Evolutionary conservation across 2,329 filamentous ascomycete genomes (phyloP).

Genomic region (Setomelanomma holmii): DNA sequence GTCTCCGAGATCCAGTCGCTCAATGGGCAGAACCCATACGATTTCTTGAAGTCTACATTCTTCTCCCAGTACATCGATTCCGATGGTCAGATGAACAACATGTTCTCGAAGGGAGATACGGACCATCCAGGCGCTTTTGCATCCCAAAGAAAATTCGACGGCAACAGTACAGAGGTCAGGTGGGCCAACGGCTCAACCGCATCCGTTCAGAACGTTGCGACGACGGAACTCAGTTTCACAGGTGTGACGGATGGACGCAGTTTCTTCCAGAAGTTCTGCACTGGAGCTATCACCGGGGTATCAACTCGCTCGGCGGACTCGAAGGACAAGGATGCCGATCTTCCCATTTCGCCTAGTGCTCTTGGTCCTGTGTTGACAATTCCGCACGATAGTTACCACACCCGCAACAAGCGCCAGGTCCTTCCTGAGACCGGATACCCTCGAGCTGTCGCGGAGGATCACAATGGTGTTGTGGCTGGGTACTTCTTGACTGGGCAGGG

Average conservation of each 20-base stretch:
- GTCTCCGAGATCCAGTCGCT: constrained; percentile 37
- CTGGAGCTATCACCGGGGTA: constrained; percentile 13
- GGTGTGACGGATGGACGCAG: constrained; percentile 42
- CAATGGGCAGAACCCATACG: constrained; percentile 33
- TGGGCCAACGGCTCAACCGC: constrained; percentile 40
- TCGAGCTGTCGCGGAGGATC: constrained; percentile 16
- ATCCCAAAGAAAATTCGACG: constrained; percentile 25
- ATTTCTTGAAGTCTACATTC: constrained; percentile 27
- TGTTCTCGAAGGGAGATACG: constrained; percentile 34
- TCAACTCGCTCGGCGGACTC: constrained; percentile 4
- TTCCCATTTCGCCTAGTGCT: constrained; percentile 9
- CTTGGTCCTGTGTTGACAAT: constrained; percentile 28
- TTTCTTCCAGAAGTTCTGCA: constrained; percentile 48
- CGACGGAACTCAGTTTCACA: constrained; percentile 27
- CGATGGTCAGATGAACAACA: constrained; percentile 29
- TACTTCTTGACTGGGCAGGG: constrained; percentile 52
- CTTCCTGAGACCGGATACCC: constrained; percentile 17
- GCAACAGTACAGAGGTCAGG: constrained; percentile 30
- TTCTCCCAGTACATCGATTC: constrained; percentile 29
- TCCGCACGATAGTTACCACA: constrained; percentile 23
- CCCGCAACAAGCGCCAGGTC: constrained; percentile 26
- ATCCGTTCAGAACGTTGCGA: constrained; percentile 25
- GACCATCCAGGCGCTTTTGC: constrained; percentile 23
- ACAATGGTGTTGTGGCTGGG: constrained; percentile 45
- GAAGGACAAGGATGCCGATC: constrained; percentile 8